Base-by-base conservation (phyloP, 1,139 yeast genomes). In the Taphrina confusa region DNA sequence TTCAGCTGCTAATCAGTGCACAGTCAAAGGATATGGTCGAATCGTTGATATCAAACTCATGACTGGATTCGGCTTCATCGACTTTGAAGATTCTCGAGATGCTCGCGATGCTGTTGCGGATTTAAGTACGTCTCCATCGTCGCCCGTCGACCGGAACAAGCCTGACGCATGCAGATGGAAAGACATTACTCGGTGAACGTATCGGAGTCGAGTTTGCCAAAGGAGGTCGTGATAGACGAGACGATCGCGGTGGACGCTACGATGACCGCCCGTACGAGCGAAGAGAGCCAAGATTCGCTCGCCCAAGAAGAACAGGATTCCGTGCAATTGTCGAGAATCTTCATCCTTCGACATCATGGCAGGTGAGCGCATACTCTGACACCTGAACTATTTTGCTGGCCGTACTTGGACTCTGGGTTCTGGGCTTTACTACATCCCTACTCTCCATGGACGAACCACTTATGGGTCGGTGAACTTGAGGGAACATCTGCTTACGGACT, bases 131-230 rank as follows among this genome's bases (percentile, higher is more conserved):
- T 23, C 45, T 45, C 8, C 34, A 1, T n/a, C 3, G n/a, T 36
- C 8, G 11, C 6, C 34, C 20, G 27, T 49, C 52, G 36, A 61
- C 16, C 20, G 6, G 0, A 3, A 34, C 12, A 22, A 28, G 59
- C 30, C 36, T 67, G 46, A 46, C 46, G 58, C 37, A 55, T 57
- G 11, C 20, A 69, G 68, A 73, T 62, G 73, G 73, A 61, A 67
- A 71, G 60, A 70, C 68, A 28, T 68, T 70, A 65, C 34, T 54
- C 5, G 58, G 58, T 14, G 58, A 54, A 22, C 50, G 58, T 11
- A 49, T 75, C 47, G 65, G 63, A 39, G 72, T 74, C 51, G 76
- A 74, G 65, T 69, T 68, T 59, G 74, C 76, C 31, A 68, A 68
- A 65, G 71, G 70, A 45, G 65, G 62, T 23, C 66, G 68, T 30